These are phyloP conservation scores for Cyberlindnera samutprakarnensis DNA, from an alignment of 805 yeast genomes.

Conservation along the genomic window DNA sequence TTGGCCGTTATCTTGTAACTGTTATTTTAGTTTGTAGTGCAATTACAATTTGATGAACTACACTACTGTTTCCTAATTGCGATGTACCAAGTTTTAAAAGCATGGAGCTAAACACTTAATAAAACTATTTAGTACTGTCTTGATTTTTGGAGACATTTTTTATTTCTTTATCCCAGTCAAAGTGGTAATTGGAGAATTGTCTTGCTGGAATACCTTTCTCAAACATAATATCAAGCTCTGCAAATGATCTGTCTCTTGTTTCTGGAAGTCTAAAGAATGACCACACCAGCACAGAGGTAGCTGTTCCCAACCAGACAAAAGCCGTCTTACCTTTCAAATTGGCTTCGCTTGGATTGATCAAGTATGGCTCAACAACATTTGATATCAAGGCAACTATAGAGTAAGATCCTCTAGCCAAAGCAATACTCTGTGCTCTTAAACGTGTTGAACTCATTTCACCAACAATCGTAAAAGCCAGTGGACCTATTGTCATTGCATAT, in stretches of 20 bases:
- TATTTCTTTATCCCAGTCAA: constrained; percentile 14
- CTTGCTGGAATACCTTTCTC: constrained; percentile 35
- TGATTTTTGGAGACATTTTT: too few relatives aligned
- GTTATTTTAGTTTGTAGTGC: too few relatives aligned
- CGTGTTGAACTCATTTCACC: constrained; percentile 32
- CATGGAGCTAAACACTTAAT: too few relatives aligned
- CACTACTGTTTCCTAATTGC: too few relatives aligned
- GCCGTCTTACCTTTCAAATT: constrained; percentile 45
- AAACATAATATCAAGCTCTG: constrained; percentile 53
- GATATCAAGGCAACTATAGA: constrained; percentile 28
- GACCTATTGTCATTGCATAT: constrained; percentile 33
- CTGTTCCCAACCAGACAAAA: constrained; percentile 30
- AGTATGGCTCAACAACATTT: constrained; percentile 36
- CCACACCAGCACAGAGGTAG: constrained; percentile 28
- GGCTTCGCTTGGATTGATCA: constrained; percentile 40
- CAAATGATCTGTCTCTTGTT: constrained; percentile 48
- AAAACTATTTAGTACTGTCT: too few relatives aligned
- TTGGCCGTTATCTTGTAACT: too few relatives aligned
- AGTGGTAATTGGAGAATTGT: constrained; percentile 24
- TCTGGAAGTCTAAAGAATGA: constrained; percentile 50
- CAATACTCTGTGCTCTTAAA: constrained; percentile 34
- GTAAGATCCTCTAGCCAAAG: constrained; percentile 24
- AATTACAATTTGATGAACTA: too few relatives aligned
- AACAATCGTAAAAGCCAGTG: constrained; percentile 30
- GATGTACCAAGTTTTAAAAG: too few relatives aligned